A percentile compares a stretch with the other conserved stretches of the same genome.
phyloP scores from a whole-genome alignment of 1,284 basidiomycete species.

The Lignosus rhinocerotis region DNA sequence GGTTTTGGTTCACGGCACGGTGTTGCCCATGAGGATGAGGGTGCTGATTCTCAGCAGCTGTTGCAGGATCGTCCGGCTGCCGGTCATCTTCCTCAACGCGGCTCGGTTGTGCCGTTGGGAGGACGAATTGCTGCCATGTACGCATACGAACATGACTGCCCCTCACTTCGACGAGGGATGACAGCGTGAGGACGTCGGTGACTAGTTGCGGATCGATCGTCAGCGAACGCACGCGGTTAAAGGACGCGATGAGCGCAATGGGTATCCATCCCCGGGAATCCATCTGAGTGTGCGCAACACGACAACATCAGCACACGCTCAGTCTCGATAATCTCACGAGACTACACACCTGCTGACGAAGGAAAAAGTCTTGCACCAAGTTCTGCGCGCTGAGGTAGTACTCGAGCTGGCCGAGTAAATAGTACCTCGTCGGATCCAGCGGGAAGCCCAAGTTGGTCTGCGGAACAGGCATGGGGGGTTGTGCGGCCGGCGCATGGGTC shows the following conservation, averaged over 20 bases:
- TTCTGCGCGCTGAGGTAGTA: conserved; percentile 90
- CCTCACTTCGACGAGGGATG: conserved; percentile 74
- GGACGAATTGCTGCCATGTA: conserved; percentile 65
- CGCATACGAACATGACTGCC: conserved; percentile 67
- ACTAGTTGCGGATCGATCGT: conserved; percentile 70
- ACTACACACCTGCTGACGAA: conserved; percentile 68
- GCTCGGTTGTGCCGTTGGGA: conserved; percentile 66
- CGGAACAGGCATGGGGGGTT: conserved; percentile 54
- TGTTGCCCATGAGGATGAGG: conserved; percentile 20
- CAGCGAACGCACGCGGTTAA: conserved; percentile 79
- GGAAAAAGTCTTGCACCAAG: conserved; percentile 79
- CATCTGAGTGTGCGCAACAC: conserved; percentile 60
- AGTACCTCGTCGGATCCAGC: conserved; percentile 64
- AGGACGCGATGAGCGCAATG: conserved; percentile 78
- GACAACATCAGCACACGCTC: conserved; percentile 5
- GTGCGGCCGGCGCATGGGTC: conserved; percentile 17
- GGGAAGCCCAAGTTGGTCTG: conserved; percentile 57
- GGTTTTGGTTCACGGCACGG: conserved; percentile 26
- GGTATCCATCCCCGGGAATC: conserved; percentile 87
- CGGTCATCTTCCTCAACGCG: conserved; percentile 13
- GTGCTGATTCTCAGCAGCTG: conserved; percentile 5
- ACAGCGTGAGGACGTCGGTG: conserved; percentile 69
- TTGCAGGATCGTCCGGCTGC: not conserved
- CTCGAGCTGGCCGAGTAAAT: conserved; percentile 81
- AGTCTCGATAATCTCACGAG: conserved; percentile 1